Evolutionary conservation across 202 grass and related monocot genomes (phyloP).

Genomic region (Cymbopogon flexuosus): DNA sequence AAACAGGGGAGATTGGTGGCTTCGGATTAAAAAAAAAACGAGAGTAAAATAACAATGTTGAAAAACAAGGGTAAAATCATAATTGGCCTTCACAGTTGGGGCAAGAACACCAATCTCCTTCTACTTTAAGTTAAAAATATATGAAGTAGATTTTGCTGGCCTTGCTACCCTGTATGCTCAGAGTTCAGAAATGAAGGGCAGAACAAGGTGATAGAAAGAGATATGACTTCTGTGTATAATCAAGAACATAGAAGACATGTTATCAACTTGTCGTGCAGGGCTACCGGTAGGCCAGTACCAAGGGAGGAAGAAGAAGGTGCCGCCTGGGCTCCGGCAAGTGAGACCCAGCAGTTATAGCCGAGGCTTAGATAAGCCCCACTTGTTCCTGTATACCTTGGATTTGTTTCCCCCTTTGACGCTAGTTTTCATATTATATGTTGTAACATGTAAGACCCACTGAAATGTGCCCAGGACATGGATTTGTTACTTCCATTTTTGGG

Average conservation of each 20-base stretch:
- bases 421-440: background rate
- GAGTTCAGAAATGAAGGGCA: background rate
- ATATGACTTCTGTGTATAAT: background rate
- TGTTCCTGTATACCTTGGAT: background rate
- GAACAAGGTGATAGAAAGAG: background rate
- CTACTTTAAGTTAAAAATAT: constrained; percentile 1
- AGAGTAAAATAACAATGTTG: background rate
- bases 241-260: background rate
- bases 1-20: background rate
- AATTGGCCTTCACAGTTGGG: background rate
- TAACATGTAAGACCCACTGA: background rate
- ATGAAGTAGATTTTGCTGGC: background rate
- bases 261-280: background rate
- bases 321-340: background rate
- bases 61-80: background rate
- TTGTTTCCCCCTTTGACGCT: background rate
- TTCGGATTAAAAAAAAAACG: background rate
- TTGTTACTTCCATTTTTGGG: background rate
- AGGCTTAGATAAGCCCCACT: background rate
- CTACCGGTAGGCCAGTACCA: background rate
- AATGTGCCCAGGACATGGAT: background rate
- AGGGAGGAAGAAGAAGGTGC: background rate
- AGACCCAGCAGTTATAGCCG: too few species aligned
- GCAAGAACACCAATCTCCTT: background rate
- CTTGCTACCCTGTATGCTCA: background rate